Conservation (phyloP, 257 asterid genomes). For the Primulina tabacum region DNA sequence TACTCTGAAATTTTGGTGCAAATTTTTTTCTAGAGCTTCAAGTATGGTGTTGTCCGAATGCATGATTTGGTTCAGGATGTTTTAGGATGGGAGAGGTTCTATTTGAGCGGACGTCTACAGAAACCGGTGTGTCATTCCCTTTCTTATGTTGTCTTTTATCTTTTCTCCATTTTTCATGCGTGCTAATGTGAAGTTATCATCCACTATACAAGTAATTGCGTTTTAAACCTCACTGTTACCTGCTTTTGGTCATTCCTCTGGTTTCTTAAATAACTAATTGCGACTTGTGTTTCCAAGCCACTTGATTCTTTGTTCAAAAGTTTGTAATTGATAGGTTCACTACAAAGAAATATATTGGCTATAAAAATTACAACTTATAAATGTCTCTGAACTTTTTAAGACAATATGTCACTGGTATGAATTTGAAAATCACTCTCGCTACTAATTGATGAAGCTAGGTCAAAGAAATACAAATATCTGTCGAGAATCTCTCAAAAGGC, state of each 20-base stretch:
- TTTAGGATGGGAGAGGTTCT: conserved; percentile 66
- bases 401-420: not conserved
- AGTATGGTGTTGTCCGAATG: conserved; percentile 77
- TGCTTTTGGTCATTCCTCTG: not conserved
- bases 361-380: not conserved
- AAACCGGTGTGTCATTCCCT: conserved; percentile 59
- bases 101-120: conserved; percentile 84
- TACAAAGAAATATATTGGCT: not conserved
- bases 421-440: not conserved
- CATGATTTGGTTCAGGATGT: conserved; percentile 69
- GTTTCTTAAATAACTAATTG: not conserved
- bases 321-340: not conserved
- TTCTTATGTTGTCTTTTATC: not conserved
- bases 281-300: not conserved
- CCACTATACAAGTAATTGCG: not conserved
- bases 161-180: not conserved
- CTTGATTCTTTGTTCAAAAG: not conserved
- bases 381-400: not conserved
- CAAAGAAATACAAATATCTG: not conserved
- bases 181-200: conserved; percentile 8
- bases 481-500: not conserved
- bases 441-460: not conserved
- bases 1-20: conserved; percentile 18
- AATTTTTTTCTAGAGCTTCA: conserved; percentile 49
- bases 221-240: not conserved